Evolutionary conservation across 2,329 filamentous ascomycete species (phyloP), one percentile per base, ranked within the genome.

Genomic region (Verticillium alfalfae): DNA sequence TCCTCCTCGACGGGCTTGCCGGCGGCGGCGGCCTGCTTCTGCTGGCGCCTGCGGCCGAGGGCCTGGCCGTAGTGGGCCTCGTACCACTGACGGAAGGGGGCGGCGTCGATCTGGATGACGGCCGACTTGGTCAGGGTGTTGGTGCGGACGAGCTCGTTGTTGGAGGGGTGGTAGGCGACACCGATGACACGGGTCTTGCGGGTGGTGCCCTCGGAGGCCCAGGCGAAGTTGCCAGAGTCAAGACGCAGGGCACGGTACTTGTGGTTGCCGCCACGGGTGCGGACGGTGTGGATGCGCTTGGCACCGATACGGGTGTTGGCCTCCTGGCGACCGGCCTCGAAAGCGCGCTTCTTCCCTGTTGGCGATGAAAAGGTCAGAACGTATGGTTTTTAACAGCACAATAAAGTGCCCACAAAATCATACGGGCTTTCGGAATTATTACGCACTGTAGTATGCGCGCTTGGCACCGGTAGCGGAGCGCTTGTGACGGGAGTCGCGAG

Each of bases 61-160:
- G 85, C 73, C 81, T 92, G 87, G 78, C 95, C 95, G 88, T 99
- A 99, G 90, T 99, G 95, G 72, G 95, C 92, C 89, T 99, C 95
- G 84, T 96, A 99, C 95, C 95, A 99, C 85, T 98, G 94, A 80
- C 95, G 88, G 92, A 99, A 99, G 72, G 95, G 95, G 68, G 95
- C 92, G 74, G 96, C 95, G 82, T 99, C 95, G 83, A 99, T 85
- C 87, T 99, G 95, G 80, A 99, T 92, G 76, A 99, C 92, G 84
- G 95, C 95, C 78, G 92, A 92, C 85, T 93, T 96, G 87, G 95
- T 99, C 80, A 99, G 88, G 85, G 95, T 98, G 90, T 99, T 99
- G 83, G 95, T 99, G 78, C 95, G 95, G 86, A 99, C 93, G 73
- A 99, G 88, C 86, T 99, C 95, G 92, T 99, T 99, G 93, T 99